phyloP scores from a whole-genome alignment of 768 basidiomycete species.

The Sarcodon sp. region DNA sequence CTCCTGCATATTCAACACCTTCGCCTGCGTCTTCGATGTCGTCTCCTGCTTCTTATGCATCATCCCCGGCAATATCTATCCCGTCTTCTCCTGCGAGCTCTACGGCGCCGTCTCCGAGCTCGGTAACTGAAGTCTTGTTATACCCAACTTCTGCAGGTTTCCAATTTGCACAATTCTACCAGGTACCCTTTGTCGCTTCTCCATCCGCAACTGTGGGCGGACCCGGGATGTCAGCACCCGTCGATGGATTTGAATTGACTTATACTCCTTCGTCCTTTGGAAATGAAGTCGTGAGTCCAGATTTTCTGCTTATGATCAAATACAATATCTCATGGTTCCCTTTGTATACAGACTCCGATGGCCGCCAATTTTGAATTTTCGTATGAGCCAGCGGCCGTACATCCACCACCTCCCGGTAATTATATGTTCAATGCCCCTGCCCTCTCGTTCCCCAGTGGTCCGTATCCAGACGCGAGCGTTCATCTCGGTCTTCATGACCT shows the following conservation, averaged over 20 bases:
- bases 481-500: constrained; percentile 5
- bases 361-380: background rate
- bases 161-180: background rate
- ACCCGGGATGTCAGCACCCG: background rate
- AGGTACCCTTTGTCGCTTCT: background rate
- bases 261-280: background rate
- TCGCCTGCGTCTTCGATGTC: background rate
- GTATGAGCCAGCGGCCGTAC: background rate
- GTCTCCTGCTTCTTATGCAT: background rate
- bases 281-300: background rate
- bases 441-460: background rate
- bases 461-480: background rate
- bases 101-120: constrained; percentile 1
- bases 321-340: constrained; percentile 2
- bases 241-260: constrained; percentile 3
- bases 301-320: background rate
- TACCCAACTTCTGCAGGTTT: background rate
- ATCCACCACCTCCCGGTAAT: background rate
- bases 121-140: background rate
- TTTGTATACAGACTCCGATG: constrained; percentile 2
- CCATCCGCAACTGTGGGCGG: background rate
- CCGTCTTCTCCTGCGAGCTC: background rate
- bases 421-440: constrained; percentile 5
- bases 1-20: background rate
- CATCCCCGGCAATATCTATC: background rate